A percentile compares a stretch with the other conserved stretches of the same genome.
These are phyloP conservation scores for Cenchrus fungigraminus DNA, from an alignment of 176 grass and related monocot species.

Conservation along the genomic window DNA sequence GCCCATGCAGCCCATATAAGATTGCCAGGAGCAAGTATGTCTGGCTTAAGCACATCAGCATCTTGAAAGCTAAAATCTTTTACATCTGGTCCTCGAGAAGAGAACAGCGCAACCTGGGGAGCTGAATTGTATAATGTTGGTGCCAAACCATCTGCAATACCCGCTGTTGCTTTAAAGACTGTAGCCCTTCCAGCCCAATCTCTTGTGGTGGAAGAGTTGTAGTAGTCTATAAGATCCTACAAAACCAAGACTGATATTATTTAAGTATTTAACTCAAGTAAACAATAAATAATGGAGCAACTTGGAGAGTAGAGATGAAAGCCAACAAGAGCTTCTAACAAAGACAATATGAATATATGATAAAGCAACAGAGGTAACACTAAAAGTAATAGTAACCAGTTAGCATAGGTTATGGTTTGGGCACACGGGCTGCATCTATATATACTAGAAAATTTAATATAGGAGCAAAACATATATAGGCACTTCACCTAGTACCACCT, in stretches of 20 bases:
- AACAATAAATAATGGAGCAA: background rate
- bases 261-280: background rate
- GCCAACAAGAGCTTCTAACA: background rate
- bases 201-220: constrained; percentile 88
- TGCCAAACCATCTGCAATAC: constrained; percentile 90
- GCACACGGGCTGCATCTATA: background rate
- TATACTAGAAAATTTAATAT: constrained; percentile 21
- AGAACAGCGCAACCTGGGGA: constrained; percentile 93
- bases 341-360: background rate
- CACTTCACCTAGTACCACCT: background rate
- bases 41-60: constrained; percentile 96
- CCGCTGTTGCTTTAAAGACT: constrained; percentile 71
- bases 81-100: constrained; percentile 95
- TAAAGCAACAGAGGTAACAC: background rate
- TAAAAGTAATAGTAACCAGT: background rate
- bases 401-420: background rate
- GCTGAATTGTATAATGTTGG: constrained; percentile 92
- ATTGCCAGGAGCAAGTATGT: constrained; percentile 94
- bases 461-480: constrained; percentile 3
- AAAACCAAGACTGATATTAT: constrained; percentile 35
- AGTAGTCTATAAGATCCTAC: constrained; percentile 96
- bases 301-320: background rate
- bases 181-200: constrained; percentile 91
- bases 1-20: constrained; percentile 97
- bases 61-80: constrained; percentile 99